Percentiles rank a stretch among this genome's conserved stretches.
Conservation (phyloP, 2,329 filamentous ascomycete species). For the Catunica adiposa region DNA sequence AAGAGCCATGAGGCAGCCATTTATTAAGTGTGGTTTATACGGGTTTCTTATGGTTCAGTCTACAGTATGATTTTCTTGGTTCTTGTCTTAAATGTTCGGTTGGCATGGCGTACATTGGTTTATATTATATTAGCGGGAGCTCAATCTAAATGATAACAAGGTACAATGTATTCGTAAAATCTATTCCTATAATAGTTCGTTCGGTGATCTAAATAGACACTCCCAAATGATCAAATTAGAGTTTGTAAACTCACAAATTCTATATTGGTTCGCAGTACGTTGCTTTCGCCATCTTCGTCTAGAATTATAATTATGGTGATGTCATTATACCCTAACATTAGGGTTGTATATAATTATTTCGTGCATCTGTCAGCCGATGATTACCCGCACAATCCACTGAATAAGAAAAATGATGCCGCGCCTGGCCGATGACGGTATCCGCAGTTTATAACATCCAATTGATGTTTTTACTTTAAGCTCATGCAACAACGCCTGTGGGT, state of each 20-base stretch:
- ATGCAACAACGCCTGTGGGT: neutral
- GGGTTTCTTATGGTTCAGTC: neutral
- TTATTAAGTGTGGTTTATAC: neutral
- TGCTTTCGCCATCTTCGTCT: too few species aligned
- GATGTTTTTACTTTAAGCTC: neutral
- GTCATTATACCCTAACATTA: neutral
- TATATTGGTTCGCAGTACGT: too few species aligned
- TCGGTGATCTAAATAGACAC: too few species aligned
- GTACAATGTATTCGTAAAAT: neutral
- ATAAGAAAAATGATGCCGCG: constrained; percentile 1
- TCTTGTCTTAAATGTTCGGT: neutral
- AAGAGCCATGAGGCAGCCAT: neutral
- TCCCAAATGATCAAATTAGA: too few species aligned
- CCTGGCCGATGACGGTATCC: constrained; percentile 2
- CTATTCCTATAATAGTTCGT: neutral
- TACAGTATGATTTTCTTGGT: neutral
- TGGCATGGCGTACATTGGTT: constrained; percentile 4
- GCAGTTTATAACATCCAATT: neutral
- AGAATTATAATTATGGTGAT: neutral
- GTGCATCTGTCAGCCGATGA: constrained; percentile 2
- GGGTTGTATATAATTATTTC: neutral
- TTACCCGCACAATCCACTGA: neutral
- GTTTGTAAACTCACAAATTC: too few species aligned
- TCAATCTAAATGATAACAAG: neutral
- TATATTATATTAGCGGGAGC: neutral